Percentiles rank a stretch among this genome's conserved stretches.
phyloP scores from a whole-genome alignment of 495 filamentous ascomycete genomes.

The Aspergillus bridgeri region DNA sequence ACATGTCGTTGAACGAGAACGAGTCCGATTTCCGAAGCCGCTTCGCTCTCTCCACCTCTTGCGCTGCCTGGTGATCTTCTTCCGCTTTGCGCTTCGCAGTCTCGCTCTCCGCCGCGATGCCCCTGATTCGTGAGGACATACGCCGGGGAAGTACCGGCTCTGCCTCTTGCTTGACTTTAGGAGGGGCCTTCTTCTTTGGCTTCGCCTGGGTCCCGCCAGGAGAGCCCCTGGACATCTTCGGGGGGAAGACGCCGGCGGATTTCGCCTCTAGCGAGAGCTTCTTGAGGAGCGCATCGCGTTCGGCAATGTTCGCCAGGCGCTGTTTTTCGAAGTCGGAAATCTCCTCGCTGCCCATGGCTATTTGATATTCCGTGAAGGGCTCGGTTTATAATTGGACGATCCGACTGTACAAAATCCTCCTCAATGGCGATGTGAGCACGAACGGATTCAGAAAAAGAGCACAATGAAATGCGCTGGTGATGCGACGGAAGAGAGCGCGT shows the following conservation, averaged over 20 bases:
- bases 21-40: slow-evolving; percentile 67
- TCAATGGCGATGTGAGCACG: background rate
- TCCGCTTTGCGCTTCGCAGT: slow-evolving; percentile 77
- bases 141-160: slow-evolving; percentile 50
- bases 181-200: slow-evolving; percentile 47
- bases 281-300: slow-evolving; percentile 66
- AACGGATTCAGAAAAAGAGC: background rate
- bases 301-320: slow-evolving; percentile 69
- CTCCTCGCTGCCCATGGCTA: slow-evolving; percentile 28
- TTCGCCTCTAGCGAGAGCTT: slow-evolving; percentile 50
- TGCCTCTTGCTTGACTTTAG: slow-evolving; percentile 46
- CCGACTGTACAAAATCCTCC: background rate
- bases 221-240: slow-evolving; percentile 30
- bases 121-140: slow-evolving; percentile 63
- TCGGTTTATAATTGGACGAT: background rate
- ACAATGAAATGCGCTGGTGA: background rate
- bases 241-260: slow-evolving; percentile 50
- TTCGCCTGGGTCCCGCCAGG: slow-evolving; percentile 25
- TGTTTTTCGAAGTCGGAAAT: slow-evolving; percentile 67
- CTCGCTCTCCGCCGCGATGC: slow-evolving; percentile 67
- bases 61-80: slow-evolving; percentile 59
- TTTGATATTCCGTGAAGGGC: background rate
- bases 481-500: background rate
- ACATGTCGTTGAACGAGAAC: slow-evolving; percentile 70
- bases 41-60: slow-evolving; percentile 65